A percentile compares a stretch with the other conserved stretches of the same genome.
Evolutionary conservation across 768 basidiomycete species (phyloP).

Genomic region (Exidia glandulosa): DNA sequence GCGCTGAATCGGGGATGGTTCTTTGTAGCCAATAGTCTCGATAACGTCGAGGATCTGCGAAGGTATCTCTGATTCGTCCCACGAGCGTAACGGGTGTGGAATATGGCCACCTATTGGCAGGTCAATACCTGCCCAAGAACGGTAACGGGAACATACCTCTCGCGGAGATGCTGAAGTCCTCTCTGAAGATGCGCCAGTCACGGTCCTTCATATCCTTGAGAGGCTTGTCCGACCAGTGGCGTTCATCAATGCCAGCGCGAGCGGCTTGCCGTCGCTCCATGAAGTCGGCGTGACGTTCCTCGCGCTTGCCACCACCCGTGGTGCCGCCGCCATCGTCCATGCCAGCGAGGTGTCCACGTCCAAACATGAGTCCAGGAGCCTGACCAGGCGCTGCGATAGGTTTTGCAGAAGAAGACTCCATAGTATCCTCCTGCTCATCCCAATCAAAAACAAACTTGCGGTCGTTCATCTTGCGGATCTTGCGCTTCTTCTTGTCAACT

Average conservation of each 20-base stretch:
- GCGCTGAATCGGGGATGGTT: slow-evolving; percentile 92
- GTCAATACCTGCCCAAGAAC: not conserved
- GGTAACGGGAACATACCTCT: slow-evolving; percentile 43
- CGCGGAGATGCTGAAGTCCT: slow-evolving; percentile 94
- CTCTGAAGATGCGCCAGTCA: slow-evolving; percentile 98
- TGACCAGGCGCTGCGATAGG: slow-evolving; percentile 62
- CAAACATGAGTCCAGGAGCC: slow-evolving; percentile 83
- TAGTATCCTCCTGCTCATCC: slow-evolving; percentile 94
- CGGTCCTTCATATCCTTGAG: slow-evolving; percentile 90
- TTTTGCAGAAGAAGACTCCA: slow-evolving; percentile 62
- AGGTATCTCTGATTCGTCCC: slow-evolving; percentile 83
- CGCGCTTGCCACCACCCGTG: slow-evolving; percentile 17
- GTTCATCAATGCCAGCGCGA: slow-evolving; percentile 77
- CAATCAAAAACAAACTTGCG: slow-evolving; percentile 99
- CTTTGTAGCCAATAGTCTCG: slow-evolving; percentile 89
- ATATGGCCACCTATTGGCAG: slow-evolving; percentile 66
- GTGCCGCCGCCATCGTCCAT: slow-evolving; percentile 65
- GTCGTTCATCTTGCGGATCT: slow-evolving; percentile 89
- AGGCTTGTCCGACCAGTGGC: slow-evolving; percentile 96
- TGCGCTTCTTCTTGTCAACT: slow-evolving; percentile 87
- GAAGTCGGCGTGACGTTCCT: slow-evolving; percentile 59
- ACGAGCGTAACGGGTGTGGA: slow-evolving; percentile 86
- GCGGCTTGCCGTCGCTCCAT: slow-evolving; percentile 75
- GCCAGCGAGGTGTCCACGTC: slow-evolving; percentile 70
- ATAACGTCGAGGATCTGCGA: slow-evolving; percentile 69